A percentile compares a stretch with the other conserved stretches of the same genome.
Evolutionary conservation across 1,284 basidiomycete species (phyloP).

Genomic region (Austroboletus novae-zelandiae): DNA sequence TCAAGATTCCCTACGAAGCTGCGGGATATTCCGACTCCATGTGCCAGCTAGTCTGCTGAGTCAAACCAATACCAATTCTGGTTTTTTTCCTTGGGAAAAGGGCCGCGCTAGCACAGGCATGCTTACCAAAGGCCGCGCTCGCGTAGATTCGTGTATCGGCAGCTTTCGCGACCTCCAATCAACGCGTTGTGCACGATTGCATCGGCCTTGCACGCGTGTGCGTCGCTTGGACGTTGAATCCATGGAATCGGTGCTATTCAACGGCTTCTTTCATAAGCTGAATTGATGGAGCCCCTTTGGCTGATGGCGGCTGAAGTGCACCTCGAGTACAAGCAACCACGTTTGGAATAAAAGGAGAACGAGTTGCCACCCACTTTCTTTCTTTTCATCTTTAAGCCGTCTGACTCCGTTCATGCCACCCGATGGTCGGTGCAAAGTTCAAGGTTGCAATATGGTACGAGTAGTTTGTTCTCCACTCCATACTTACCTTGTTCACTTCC

Average conservation of each 20-base stretch:
- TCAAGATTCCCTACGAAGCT: slow-evolving; percentile 1
- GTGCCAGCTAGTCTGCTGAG: no score
- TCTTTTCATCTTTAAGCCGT: neutral
- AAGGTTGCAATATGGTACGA: slow-evolving; percentile 31
- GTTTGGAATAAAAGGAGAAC: no score
- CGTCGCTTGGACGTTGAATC: neutral
- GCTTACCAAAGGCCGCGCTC: neutral
- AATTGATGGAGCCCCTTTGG: no score
- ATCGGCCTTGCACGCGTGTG: slow-evolving; percentile 16
- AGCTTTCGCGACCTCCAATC: neutral
- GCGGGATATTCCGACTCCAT: neutral
- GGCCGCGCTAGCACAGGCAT: no score
- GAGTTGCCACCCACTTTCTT: no score
- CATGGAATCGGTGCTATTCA: neutral
- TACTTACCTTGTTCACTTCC: slow-evolving; percentile 1
- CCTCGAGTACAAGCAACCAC: no score
- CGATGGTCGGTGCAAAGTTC: slow-evolving; percentile 25
- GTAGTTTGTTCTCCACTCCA: neutral
- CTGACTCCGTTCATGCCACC: no score
- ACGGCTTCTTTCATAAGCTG: neutral
- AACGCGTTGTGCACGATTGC: slow-evolving; percentile 14
- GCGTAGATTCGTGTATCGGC: neutral
- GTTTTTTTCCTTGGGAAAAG: no score
- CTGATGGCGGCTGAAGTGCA: no score
- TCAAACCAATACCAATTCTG: no score